phyloP scores from a whole-genome alignment of 331 rosid species.

The Rosa hybrid region DNA sequence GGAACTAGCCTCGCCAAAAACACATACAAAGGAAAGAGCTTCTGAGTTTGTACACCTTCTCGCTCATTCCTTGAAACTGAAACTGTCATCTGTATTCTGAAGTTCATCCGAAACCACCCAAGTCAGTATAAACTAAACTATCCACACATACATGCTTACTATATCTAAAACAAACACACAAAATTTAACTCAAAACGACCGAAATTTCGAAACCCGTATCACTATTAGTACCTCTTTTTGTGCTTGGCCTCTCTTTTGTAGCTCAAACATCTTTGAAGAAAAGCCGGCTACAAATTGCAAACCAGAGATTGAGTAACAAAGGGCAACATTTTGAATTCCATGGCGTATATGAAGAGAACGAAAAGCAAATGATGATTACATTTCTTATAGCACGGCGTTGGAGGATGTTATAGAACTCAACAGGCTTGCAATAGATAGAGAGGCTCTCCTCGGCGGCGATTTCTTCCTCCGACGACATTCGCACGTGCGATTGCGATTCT shows the following conservation, averaged over 20 bases:
- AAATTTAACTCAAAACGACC: neutral
- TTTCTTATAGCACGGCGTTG: conserved; percentile 46
- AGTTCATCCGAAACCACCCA: conserved; percentile 27
- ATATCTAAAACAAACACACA: neutral
- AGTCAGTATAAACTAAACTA: conserved; percentile 22
- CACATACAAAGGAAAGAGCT: conserved; percentile 58
- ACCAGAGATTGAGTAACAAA: neutral
- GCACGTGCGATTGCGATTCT: conserved; percentile 41
- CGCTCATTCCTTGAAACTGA: conserved; percentile 38
- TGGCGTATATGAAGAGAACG: neutral
- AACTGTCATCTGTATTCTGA: conserved; percentile 67
- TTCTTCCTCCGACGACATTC: conserved; percentile 64
- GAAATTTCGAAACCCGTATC: neutral
- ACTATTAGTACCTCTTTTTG: conserved; percentile 58
- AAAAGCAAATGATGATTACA: conserved; percentile 28
- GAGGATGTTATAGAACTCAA: conserved; percentile 71
- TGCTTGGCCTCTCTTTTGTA: conserved; percentile 77
- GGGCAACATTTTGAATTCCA: neutral
- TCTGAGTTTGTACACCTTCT: conserved; percentile 33
- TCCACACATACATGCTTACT: neutral
- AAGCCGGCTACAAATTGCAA: conserved; percentile 56
- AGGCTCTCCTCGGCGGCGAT: conserved; percentile 61
- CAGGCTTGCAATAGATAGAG: conserved; percentile 65
- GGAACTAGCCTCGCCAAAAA: conserved; percentile 59
- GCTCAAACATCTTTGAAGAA: conserved; percentile 76